Base-by-base conservation (phyloP, 78 protist genomes). In the Neovahlkampfia damariscottae region DNA sequence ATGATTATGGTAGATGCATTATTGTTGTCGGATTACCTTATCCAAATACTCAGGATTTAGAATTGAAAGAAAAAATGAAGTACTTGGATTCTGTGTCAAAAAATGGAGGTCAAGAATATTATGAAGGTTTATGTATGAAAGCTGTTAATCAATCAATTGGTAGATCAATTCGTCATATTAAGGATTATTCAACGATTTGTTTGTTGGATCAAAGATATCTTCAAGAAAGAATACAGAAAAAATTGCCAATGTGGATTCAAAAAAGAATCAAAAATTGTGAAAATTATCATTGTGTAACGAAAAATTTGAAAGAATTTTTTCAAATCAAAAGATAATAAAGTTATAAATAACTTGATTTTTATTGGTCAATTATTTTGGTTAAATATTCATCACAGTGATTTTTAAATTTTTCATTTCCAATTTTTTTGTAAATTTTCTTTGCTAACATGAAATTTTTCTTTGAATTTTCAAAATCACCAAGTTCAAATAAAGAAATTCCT, bases 81-180 rank as follows among this genome's bases (percentile, higher is more conserved):
- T 76, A 27, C 27, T 9, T 84, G 5, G 68, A 1, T 5, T 38
- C 32, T 0, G 71, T 9, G 10, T 2, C 50, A 50, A 34, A 1
- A 2, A 37, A 27, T 41, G 76, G 74, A 29, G 85, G 77, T 36
- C n/a, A 62, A 9, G 78, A 68, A 30, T 88, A 74, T 79, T 73
- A 77, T 28, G 74, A 82, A 27, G 66, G 27, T 19, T 59, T 89
- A 50, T 91, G 94, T 81, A 86, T 91, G 93, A 84, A 76, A 81
- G 87, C 92, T 1, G 95, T 92, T 10, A 90, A 90, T 80, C 96
- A 92, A 39, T 84, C 88, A n/a, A 90, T 92, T 4, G 96, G 79
- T 7, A 71, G 96, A 27, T 82, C 84, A 1, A 88, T 92, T 29
- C 80, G 96, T 1, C 96, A 92, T 80, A 0, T 0, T 5, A 19